A percentile compares a stretch with the other conserved stretches of the same genome.
Evolutionary conservation across 2,329 filamentous ascomycete species (phyloP).

Genomic region (Stachybotrys chartarum): DNA sequence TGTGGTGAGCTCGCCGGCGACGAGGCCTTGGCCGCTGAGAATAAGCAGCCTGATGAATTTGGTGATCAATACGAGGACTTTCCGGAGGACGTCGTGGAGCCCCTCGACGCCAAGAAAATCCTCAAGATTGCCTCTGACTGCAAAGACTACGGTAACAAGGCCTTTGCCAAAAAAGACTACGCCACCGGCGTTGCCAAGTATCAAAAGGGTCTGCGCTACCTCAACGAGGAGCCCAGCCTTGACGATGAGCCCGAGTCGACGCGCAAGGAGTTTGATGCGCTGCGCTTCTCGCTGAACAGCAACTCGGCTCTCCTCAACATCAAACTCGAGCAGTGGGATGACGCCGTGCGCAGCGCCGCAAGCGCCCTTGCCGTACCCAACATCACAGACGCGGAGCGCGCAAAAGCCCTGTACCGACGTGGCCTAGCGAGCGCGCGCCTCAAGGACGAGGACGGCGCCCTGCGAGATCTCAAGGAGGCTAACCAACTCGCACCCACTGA

Average conservation of each 20-base stretch:
- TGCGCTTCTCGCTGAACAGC: constrained; percentile 81
- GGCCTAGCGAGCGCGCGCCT: constrained; percentile 66
- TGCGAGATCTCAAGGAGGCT: constrained; percentile 69
- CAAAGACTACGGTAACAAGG: constrained; percentile 88
- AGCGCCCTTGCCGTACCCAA: constrained; percentile 63
- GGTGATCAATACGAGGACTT: constrained; percentile 95
- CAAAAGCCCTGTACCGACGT: constrained; percentile 82
- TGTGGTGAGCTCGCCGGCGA: constrained; percentile 78
- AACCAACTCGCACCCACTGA: constrained; percentile 69
- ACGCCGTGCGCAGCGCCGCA: constrained; percentile 62
- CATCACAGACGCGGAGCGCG: constrained; percentile 69
- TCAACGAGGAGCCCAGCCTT: constrained; percentile 74
- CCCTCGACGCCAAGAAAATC: constrained; percentile 60
- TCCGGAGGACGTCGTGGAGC: constrained; percentile 69
- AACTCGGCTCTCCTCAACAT: constrained; percentile 82
- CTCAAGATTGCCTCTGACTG: constrained; percentile 75
- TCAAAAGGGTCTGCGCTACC: constrained; percentile 83
- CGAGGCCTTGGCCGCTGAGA: constrained; percentile 58
- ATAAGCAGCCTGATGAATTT: constrained; percentile 67
- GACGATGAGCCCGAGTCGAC: constrained; percentile 66
- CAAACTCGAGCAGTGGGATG: constrained; percentile 67
- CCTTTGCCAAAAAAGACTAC: constrained; percentile 75
- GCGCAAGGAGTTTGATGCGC: constrained; percentile 57
- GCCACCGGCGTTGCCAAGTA: constrained; percentile 79
- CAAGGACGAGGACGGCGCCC: constrained; percentile 79